These are phyloP conservation scores for Ramaria sp. DNA, from an alignment of 768 basidiomycete species.

Conservation along the genomic window DNA sequence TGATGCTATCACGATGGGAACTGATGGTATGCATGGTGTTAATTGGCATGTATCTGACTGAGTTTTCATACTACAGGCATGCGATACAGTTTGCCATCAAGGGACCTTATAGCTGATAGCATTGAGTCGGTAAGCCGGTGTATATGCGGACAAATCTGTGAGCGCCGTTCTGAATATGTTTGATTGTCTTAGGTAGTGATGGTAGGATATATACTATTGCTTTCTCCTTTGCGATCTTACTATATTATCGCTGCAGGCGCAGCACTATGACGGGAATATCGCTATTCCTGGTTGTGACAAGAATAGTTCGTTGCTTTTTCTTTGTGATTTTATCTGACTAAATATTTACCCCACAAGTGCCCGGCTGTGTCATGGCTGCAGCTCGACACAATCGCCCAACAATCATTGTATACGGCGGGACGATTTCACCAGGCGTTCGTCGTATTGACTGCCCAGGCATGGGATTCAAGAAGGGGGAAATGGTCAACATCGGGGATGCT, in stretches of 20 bases:
- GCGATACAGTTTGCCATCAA: slow-evolving; percentile 79
- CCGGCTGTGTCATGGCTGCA: slow-evolving; percentile 79
- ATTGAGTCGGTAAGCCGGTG: slow-evolving; percentile 61
- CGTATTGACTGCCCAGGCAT: slow-evolving; percentile 68
- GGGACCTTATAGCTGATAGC: slow-evolving; percentile 84
- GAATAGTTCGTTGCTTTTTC: slow-evolving; percentile 35
- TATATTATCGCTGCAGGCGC: slow-evolving; percentile 37
- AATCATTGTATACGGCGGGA: slow-evolving; percentile 77
- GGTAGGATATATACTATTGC: slow-evolving; percentile 24
- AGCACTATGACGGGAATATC: slow-evolving; percentile 84
- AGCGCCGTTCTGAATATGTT: background rate
- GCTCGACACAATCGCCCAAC: slow-evolving; percentile 82
- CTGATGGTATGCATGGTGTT: slow-evolving; percentile 46
- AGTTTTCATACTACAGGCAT: slow-evolving; percentile 40
- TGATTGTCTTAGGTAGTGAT: slow-evolving; percentile 36
- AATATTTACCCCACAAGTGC: slow-evolving; percentile 35
- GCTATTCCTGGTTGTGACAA: slow-evolving; percentile 85
- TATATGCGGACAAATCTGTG: background rate
- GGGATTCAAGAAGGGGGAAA: slow-evolving; percentile 68
- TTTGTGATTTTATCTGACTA: background rate
- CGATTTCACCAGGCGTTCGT: slow-evolving; percentile 69
- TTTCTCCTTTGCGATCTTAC: no score
- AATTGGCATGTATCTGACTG: background rate
- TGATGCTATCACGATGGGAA: slow-evolving; percentile 86
- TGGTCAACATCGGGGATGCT: slow-evolving; percentile 74